Base-by-base conservation (phyloP, 1,284 basidiomycete species). In the Ustilago nuda region DNA sequence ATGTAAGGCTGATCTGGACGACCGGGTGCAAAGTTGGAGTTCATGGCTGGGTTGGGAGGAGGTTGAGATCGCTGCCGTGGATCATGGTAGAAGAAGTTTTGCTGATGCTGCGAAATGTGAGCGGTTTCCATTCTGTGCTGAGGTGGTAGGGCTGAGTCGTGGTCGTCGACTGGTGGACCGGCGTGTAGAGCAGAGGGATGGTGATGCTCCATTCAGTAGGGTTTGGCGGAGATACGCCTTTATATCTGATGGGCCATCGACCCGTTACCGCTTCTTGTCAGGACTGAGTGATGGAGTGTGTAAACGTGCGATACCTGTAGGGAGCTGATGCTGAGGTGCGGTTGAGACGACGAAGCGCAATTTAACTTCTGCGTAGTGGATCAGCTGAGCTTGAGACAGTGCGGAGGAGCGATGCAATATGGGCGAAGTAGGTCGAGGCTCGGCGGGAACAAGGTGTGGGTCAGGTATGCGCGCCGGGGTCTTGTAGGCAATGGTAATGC, bases 21-120 rank as follows among this genome's bases (percentile, higher is more conserved):
- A 54, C 30, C 39, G 5, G 46, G 32, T 8, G 51, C 56, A 17
- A 60, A 66, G 27, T 30, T 36, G 7, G 64, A 32, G 15, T 55
- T 67, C 61, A 67, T 64, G 36, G 30, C 64, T 27, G 59, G 56
- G 17, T 43, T 51, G 1, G 64, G 15, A 8, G 61, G 53, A 12
- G 56, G 17, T 48, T 72, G 69, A n/a, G 46, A 8, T 45, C 67
- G 70, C 12, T 72, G 70, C 8, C 70, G 70, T 36, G 64, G 70
- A 30, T 72, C 64, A 57, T 72, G 64, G 41, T 72, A 72, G 50
- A 72, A 67, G 56, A 72, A 57, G 36, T 54, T 55, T n/a, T 63
- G 60, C 36, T 66, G 63, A 27, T 62, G 64, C 43, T 63, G 61
- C 9, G 70, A 54, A 33, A 60, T 53, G 23, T 65, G 36, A 35